Percentiles rank a stretch among this genome's conserved stretches.
Conservation (phyloP, 345 rosid species). For the Cardamine occulta region DNA sequence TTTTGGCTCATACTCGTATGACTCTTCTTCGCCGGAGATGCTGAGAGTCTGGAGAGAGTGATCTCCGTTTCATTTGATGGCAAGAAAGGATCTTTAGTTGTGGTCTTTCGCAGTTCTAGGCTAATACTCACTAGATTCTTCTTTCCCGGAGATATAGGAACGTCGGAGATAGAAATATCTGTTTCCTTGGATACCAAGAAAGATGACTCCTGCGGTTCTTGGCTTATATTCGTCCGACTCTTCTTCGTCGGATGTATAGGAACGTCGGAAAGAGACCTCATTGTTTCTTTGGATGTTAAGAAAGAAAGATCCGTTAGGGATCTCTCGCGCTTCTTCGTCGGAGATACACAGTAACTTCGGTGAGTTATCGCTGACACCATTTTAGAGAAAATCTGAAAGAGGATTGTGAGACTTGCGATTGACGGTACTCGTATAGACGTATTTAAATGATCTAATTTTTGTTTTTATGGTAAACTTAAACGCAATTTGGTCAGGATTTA, state of each 20-base stretch:
- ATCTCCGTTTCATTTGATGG: neutral
- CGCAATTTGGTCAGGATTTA: neutral
- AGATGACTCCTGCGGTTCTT: neutral
- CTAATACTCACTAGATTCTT: neutral
- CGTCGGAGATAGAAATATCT: neutral
- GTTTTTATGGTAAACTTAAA: too few species aligned
- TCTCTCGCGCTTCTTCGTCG: neutral
- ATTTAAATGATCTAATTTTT: neutral
- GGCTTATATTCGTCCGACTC: neutral
- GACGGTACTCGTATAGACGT: neutral
- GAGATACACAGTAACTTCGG: neutral
- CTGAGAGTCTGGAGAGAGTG: neutral
- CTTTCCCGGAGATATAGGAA: neutral
- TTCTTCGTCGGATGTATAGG: neutral
- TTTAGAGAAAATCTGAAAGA: neutral
- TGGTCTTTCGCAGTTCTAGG: neutral
- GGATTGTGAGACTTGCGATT: neutral
- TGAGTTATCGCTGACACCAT: neutral
- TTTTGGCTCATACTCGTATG: neutral
- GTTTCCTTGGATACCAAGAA: neutral
- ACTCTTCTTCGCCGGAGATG: neutral
- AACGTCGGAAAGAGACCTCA: neutral
- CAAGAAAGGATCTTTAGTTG: neutral
- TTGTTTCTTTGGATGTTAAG: slow-evolving; percentile 6
- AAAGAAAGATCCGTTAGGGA: neutral